Base-by-base conservation (phyloP, 2,329 filamentous ascomycete genomes). In the Diplodia scrobiculata region DNA sequence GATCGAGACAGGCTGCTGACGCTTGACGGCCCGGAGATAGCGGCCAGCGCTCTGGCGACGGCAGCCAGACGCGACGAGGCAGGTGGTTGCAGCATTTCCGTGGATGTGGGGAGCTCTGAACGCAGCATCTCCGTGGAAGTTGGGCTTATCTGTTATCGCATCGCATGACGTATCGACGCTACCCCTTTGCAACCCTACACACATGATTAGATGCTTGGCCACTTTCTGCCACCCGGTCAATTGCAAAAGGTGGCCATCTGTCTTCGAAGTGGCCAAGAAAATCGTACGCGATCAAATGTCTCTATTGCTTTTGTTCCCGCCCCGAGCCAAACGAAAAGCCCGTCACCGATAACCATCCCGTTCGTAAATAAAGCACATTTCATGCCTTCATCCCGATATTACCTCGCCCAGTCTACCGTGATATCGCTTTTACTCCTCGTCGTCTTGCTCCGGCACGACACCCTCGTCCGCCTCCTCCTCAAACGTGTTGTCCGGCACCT, bases 401-500 rank as follows among this genome's bases (percentile, higher is more conserved):
- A 64, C 36, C 48, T 41, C 59, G 51, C 21, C 1, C 11, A 25
- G n/a, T 6, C 21, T 41, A 25, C 5, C 38, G 47, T 29, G 53
- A 50, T 62, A 62, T 58, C 64, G 11, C 51, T 32, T 29, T 51
- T 84, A 83, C 71, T 86, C 85, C 67, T 85, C 83, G 50, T 83
- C 84, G 62, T 82, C 84, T 63, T 82, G 84, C 71, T 83, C 83
- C 51, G 81, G 81, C 41, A 81, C 81, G 38, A 80, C 78, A 68
- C 83, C 84, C 68, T 91, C 90, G 63, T 96, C 92, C 3, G 86
- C 90, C 38, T 94, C 91, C 73, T 98, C 94, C 73, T 98, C 95
- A 76, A 98, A 94, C 69, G 91, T 95, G 73, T 89, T 87, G 62
- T 86, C 81, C 1, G 95, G 95, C 7, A 99, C 91, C 78, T 93